Evolutionary conservation across 257 asterid species (phyloP), one percentile per base, ranked within the genome.

Genomic region (Voacanga thouarsii): DNA sequence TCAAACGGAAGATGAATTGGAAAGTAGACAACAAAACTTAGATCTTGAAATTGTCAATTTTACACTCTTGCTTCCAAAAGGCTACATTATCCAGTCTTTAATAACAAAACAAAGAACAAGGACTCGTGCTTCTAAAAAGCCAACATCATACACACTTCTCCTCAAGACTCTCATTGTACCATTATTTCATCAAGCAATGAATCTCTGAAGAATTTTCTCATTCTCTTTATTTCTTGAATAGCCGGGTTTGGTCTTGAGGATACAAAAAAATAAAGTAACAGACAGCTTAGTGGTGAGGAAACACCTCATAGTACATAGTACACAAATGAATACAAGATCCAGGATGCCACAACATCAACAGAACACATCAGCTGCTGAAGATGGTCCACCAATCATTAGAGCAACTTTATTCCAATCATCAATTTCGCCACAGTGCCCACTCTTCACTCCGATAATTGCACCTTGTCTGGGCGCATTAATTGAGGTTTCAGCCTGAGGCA

Each of bases 321-420:
- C 61, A 47, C 28, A 41, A 63, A 55, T 71, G 12, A 74, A 65
- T 43, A 53, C 55, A 61, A 59, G 16, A 59, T 39, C 65, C 12
- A 56, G n/a, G 76, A 74, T 15, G 76, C 53, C 75, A 69, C 14
- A 70, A 57, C 61, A 77, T 83, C 87, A 82, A 39, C 79, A 44
- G 53, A 75, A 76, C 50, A 80, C 80, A 43, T 60, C 79, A 19
- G 78, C 63, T 18, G 84, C 71, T 14, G 88, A 57, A 23, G 84
- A 56, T 7, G 84, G 37, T 61, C 79, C 88, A 23, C 77, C 72
- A 50, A 85, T 76, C 28, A 61, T 43, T 75, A 75, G 64, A 37
- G 84, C 57, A 56, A 76, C 76, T 45, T 78, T 83, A 33, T 81
- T 85, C 90, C 86, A 87, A 26, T 79, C 84, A 68, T 74, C 81